Evolutionary conservation across 1,284 basidiomycete genomes (phyloP).

Genomic region (Ustilago nuda): DNA sequence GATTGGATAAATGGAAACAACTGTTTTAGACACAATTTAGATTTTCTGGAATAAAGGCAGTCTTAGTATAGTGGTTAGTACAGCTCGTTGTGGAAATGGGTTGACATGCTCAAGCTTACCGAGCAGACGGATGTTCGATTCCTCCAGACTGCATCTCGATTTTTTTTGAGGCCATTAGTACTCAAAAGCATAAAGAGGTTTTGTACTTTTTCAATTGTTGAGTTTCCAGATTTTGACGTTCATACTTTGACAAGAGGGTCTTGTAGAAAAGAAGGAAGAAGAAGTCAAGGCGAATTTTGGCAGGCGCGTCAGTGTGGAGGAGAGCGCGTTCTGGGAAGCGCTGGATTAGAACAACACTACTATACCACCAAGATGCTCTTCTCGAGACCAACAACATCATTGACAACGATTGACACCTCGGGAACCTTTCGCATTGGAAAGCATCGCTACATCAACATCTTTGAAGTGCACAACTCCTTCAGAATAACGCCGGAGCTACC

Average conservation of each 20-base stretch:
- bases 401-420: too few relatives aligned
- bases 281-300: not conserved
- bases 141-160: conserved; percentile 13
- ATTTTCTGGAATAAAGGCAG: not conserved
- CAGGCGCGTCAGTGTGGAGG: conserved; percentile 3
- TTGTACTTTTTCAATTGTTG: too few relatives aligned
- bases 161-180: too few relatives aligned
- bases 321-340: not conserved
- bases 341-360: not conserved
- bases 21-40: not conserved
- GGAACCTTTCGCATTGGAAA: too few relatives aligned
- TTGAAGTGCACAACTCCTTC: not conserved
- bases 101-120: conserved; percentile 2
- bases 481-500: not conserved
- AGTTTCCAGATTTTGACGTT: too few relatives aligned
- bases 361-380: too few relatives aligned
- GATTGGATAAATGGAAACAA: too few relatives aligned
- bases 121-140: conserved; percentile 52
- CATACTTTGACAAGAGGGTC: too few relatives aligned
- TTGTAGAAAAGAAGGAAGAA: too few relatives aligned
- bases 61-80: conserved; percentile 26
- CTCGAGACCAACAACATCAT: too few relatives aligned
- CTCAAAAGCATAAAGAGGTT: too few relatives aligned
- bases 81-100: conserved; percentile 32
- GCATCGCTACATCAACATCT: not conserved